Evolutionary conservation across 768 basidiomycete genomes (phyloP).

Genomic region (Scleroderma bovista): DNA sequence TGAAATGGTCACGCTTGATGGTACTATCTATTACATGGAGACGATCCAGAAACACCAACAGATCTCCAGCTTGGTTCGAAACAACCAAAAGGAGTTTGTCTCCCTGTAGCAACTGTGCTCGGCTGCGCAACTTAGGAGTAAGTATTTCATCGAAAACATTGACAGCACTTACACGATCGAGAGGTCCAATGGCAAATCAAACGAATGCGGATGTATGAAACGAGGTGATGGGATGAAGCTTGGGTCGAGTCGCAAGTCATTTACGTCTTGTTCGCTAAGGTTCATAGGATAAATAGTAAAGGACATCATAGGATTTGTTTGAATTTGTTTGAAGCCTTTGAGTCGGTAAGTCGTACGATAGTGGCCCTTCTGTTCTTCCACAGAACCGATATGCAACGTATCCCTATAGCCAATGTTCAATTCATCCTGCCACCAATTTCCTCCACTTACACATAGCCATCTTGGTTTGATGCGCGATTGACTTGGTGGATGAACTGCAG

Average conservation of each 20-base stretch:
- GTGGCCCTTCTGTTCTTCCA: neutral
- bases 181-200: slow-evolving; percentile 1
- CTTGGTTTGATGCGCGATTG: neutral
- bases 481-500: neutral
- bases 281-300: slow-evolving; percentile 7
- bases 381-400: slow-evolving; percentile 1
- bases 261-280: slow-evolving; percentile 3
- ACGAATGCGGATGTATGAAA: neutral
- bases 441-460: neutral
- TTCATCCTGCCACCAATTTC: neutral
- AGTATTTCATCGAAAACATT: neutral
- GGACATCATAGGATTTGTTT: neutral
- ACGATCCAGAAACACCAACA: slow-evolving; percentile 33
- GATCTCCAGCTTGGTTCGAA: slow-evolving; percentile 20
- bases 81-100: slow-evolving; percentile 34
- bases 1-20: slow-evolving; percentile 18
- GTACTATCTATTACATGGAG: slow-evolving; percentile 24
- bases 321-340: neutral
- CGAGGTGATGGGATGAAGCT: slow-evolving; percentile 3
- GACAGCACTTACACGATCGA: neutral
- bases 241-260: slow-evolving; percentile 6
- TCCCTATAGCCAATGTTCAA: neutral
- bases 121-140: slow-evolving; percentile 10
- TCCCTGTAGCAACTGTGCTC: slow-evolving; percentile 32
- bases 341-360: neutral